These are phyloP conservation scores for Ilyonectria robusta DNA, from an alignment of 2,329 filamentous ascomycete genomes.

Conservation along the genomic window DNA sequence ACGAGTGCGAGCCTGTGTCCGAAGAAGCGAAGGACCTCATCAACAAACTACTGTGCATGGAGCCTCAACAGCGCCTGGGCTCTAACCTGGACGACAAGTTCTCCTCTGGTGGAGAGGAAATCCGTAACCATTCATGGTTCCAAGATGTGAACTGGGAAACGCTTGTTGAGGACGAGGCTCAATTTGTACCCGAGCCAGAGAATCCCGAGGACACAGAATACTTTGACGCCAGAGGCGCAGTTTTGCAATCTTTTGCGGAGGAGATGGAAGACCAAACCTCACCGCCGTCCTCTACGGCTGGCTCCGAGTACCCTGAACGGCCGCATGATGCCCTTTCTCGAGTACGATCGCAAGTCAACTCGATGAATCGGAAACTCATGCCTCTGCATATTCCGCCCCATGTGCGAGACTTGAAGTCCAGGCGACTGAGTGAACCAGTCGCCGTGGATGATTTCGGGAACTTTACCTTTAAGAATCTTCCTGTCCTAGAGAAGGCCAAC, in stretches of 20 bases:
- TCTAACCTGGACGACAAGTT: constrained; percentile 89
- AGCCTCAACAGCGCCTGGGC: constrained; percentile 86
- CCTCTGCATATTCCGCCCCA: constrained; percentile 97
- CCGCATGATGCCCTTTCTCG: constrained; percentile 95
- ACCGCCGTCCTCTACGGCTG: constrained; percentile 77
- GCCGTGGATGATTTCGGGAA: constrained; percentile 93
- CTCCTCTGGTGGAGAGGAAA: constrained; percentile 88
- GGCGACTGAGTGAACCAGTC: constrained; percentile 91
- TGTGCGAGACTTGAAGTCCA: constrained; percentile 89
- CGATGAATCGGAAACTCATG: constrained; percentile 92
- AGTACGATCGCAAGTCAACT: constrained; percentile 86
- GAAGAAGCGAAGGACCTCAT: constrained; percentile 94
- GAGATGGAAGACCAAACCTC: constrained; percentile 93
- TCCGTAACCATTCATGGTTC: constrained; percentile 92
- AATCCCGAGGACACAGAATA: constrained; percentile 99
- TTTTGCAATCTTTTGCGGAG: constrained; percentile 91
- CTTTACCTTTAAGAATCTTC: constrained; percentile 97
- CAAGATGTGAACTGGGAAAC: constrained; percentile 89
- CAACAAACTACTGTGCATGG: constrained; percentile 88
- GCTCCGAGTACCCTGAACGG: constrained; percentile 85
- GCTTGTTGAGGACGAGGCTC: constrained; percentile 92
- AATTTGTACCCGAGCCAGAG: constrained; percentile 92
- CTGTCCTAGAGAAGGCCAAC: constrained; percentile 96
- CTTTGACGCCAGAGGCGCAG: constrained; percentile 93
- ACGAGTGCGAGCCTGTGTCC: constrained; percentile 81